Evolutionary conservation across 495 filamentous ascomycete genomes (phyloP), one percentile per base, ranked within the genome.

Genomic region (Ramalina intermedia): DNA sequence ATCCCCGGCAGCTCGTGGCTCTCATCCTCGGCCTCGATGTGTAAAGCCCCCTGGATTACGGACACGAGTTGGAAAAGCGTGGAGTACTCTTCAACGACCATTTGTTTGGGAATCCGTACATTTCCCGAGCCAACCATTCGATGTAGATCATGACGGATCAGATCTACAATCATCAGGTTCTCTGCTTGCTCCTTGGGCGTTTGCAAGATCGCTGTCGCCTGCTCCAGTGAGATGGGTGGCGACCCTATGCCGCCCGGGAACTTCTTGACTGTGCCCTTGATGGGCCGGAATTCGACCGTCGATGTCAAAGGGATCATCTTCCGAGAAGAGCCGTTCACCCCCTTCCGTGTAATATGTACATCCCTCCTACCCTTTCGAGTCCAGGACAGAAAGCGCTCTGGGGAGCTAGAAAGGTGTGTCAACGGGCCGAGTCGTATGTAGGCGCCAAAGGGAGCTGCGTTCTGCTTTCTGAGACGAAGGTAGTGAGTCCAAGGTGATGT

Each of bases 131-230:
- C 82, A 48, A 80, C 82, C 29, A 94, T 79, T 35, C 79, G 76
- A 61, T 90, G 84, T 18, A 98, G 69, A 63, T 98, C 91, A 60
- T 96, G 90, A 0, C 90, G 74, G 26, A 94, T 87, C 6, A 98
- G 70, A 66, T 96, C 91, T 1, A 94, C 87, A 51, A 98, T 96
- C 91, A 98, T 98, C 6, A 98, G 75, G 58, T 96, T 96, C 66
- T 98, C 91, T 12, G 91, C 89, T 57, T 80, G 81, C 59, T 96
- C 91, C 60, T 98, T 98, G 12, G 81, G 79, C 1, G 82, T 73
- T 43, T 79, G 70, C 4, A 95, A 74, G 50, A 88, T 75, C 37
- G 62, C 62, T 37, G 75, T 77, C 13, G 89, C 90, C 54, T 82
- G 69, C 12, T 68, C 73, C 38, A 81, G 66, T 1, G 83, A 90